Evolutionary conservation across 768 basidiomycete genomes (phyloP).

Genomic region (Lepiota brunneoincarnata): DNA sequence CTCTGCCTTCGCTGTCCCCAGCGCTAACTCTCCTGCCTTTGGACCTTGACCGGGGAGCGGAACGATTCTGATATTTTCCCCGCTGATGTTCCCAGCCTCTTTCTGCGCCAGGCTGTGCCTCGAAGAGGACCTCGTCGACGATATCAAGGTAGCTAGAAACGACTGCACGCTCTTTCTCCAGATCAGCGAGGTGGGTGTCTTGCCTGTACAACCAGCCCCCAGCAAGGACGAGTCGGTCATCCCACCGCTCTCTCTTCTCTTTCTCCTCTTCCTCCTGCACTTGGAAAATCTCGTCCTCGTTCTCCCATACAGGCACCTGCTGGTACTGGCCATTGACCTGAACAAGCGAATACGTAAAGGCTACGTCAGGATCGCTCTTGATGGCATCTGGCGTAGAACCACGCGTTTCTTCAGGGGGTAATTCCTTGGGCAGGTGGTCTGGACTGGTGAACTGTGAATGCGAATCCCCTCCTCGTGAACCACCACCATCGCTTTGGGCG

Average conservation of each 20-base stretch:
- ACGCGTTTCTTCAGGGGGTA: constrained; percentile 34
- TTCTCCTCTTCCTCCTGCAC: constrained; percentile 39
- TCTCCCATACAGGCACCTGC: constrained; percentile 80
- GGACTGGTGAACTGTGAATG: constrained; percentile 47
- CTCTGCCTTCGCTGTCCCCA: constrained; percentile 29
- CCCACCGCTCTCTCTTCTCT: constrained; percentile 74
- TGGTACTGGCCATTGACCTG: constrained; percentile 65
- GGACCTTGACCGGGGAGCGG: constrained; percentile 25
- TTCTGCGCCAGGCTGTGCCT: constrained; percentile 46
- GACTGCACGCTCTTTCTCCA: constrained; percentile 55
- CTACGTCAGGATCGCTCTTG: constrained; percentile 54
- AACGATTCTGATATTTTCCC: constrained; percentile 6
- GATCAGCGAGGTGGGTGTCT: constrained; percentile 51
- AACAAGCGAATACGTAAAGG: constrained; percentile 67
- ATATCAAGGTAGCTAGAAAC: constrained; percentile 66
- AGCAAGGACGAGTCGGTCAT: constrained; percentile 75
- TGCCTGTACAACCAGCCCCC: constrained; percentile 82
- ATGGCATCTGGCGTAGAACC: constrained; percentile 23
- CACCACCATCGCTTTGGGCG: constrained; percentile 67
- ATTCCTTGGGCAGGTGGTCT: constrained; percentile 24
- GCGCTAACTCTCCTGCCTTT: constrained; percentile 51
- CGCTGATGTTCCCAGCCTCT: constrained; percentile 40
- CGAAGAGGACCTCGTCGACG: constrained; percentile 81
- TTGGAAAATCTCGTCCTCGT: constrained; percentile 52
- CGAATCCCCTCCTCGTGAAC: constrained; percentile 28